Percentiles rank a stretch among this genome's conserved stretches.
phyloP scores from a whole-genome alignment of 2,329 filamentous ascomycete species.

The Cordyceps cicadae region DNA sequence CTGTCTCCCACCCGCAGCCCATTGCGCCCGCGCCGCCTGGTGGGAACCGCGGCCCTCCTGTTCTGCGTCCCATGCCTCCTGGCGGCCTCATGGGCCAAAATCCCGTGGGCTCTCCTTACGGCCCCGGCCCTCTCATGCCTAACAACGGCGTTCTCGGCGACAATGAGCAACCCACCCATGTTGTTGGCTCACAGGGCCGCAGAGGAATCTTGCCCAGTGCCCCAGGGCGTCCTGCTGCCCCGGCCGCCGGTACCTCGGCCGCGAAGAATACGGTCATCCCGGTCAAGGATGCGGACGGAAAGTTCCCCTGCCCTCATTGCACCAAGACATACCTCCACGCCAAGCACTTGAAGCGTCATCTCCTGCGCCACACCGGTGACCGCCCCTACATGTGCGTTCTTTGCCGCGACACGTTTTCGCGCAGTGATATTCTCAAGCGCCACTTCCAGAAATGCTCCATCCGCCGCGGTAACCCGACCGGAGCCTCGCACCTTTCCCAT shows the following conservation, averaged over 20 bases:
- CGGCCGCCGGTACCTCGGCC: slow-evolving; percentile 57
- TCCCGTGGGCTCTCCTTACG: slow-evolving; percentile 52
- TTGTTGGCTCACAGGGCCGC: slow-evolving; percentile 89
- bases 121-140: slow-evolving; percentile 48
- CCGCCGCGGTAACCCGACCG: slow-evolving; percentile 88
- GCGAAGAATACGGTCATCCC: slow-evolving; percentile 78
- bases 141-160: slow-evolving; percentile 48
- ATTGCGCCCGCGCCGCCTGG: slow-evolving; percentile 66
- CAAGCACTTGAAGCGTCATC: slow-evolving; percentile 94
- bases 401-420: slow-evolving; percentile 95
- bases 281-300: slow-evolving; percentile 92
- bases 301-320: slow-evolving; percentile 96
- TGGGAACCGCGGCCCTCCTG: slow-evolving; percentile 47
- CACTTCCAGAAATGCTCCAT: slow-evolving; percentile 99
- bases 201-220: slow-evolving; percentile 87
- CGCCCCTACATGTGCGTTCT: slow-evolving; percentile 97
- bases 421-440: slow-evolving; percentile 95
- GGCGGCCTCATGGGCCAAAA: slow-evolving; percentile 54
- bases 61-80: slow-evolving; percentile 63
- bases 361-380: slow-evolving; percentile 92
- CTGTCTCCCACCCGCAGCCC: slow-evolving; percentile 64
- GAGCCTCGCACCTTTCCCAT: slow-evolving; percentile 88
- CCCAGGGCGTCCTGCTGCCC: slow-evolving; percentile 72
- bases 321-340: slow-evolving; percentile 97
- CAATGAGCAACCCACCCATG: slow-evolving; percentile 68